These are phyloP conservation scores for Candida tallmaniae DNA, from an alignment of 805 yeast genomes.

Conservation along the genomic window DNA sequence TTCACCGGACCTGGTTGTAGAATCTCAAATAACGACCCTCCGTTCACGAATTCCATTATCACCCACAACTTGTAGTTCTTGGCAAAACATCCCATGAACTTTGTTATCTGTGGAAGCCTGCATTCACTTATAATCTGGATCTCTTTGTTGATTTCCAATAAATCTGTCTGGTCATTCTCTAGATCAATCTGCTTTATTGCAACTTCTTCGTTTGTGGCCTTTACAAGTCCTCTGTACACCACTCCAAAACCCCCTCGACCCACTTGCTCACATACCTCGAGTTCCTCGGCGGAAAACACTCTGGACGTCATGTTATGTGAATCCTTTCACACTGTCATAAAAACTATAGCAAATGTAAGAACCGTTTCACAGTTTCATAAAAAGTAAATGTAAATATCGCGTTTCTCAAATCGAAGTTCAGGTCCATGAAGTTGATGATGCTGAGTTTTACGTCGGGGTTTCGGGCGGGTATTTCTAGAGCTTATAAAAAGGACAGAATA, in stretches of 20 bases:
- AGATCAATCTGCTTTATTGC: constrained; percentile 68
- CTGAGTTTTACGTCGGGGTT: background rate
- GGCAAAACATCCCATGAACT: constrained; percentile 68
- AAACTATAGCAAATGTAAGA: no score
- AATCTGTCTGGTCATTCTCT: constrained; percentile 59
- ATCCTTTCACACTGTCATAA: no score
- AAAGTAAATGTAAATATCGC: no score
- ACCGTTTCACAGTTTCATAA: no score
- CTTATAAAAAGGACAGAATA: background rate
- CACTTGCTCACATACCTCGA: constrained; percentile 48
- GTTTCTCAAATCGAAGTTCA: background rate
- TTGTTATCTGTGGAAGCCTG: constrained; percentile 56
- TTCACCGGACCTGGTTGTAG: constrained; percentile 54
- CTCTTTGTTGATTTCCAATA: constrained; percentile 69
- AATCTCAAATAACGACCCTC: constrained; percentile 69
- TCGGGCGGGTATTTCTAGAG: background rate
- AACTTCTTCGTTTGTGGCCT: constrained; percentile 38
- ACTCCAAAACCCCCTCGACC: constrained; percentile 81
- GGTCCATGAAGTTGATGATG: background rate
- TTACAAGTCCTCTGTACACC: constrained; percentile 60
- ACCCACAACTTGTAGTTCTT: constrained; percentile 71
- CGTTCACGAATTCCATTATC: constrained; percentile 76
- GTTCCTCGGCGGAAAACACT: constrained; percentile 31
- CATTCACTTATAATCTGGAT: constrained; percentile 68
- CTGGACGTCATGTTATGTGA: constrained; percentile 9